A percentile compares a stretch with the other conserved stretches of the same genome.
phyloP scores from a whole-genome alignment of 441 rosid species.

The Euphorbia celastroides region DNA sequence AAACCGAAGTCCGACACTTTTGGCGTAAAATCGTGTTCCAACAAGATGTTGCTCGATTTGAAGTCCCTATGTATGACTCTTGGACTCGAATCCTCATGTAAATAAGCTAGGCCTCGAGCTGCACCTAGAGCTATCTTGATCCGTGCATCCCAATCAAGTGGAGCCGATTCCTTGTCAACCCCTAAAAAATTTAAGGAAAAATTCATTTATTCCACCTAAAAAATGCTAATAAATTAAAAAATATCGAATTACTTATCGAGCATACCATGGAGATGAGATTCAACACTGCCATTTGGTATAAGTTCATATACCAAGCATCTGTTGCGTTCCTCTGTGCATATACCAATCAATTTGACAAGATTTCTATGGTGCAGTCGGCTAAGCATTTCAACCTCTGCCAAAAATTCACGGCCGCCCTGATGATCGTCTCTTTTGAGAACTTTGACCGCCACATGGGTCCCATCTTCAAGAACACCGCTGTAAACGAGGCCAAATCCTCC shows the following conservation, averaged over 20 bases:
- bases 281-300: slow-evolving; percentile 68
- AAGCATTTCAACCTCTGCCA: slow-evolving; percentile 80
- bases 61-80: slow-evolving; percentile 69
- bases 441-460: slow-evolving; percentile 59
- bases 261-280: slow-evolving; percentile 66
- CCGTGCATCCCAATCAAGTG: slow-evolving; percentile 57
- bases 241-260: not conserved
- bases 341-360: slow-evolving; percentile 60
- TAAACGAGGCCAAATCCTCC: slow-evolving; percentile 78
- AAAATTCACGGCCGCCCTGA: slow-evolving; percentile 61
- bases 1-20: slow-evolving; percentile 77
- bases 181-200: slow-evolving; percentile 29
- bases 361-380: slow-evolving; percentile 75
- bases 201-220: too few species aligned
- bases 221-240: not conserved
- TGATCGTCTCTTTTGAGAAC: slow-evolving; percentile 61
- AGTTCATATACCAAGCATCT: slow-evolving; percentile 72
- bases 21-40: slow-evolving; percentile 68
- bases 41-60: slow-evolving; percentile 69
- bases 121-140: slow-evolving; percentile 75
- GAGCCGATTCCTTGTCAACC: slow-evolving; percentile 38
- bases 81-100: slow-evolving; percentile 75
- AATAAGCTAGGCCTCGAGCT: slow-evolving; percentile 64
- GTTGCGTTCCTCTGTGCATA: slow-evolving; percentile 42
- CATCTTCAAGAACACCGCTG: slow-evolving; percentile 53